Base-by-base conservation (phyloP, 1,139 yeast genomes). In the Meyerozyma carpophila region DNA sequence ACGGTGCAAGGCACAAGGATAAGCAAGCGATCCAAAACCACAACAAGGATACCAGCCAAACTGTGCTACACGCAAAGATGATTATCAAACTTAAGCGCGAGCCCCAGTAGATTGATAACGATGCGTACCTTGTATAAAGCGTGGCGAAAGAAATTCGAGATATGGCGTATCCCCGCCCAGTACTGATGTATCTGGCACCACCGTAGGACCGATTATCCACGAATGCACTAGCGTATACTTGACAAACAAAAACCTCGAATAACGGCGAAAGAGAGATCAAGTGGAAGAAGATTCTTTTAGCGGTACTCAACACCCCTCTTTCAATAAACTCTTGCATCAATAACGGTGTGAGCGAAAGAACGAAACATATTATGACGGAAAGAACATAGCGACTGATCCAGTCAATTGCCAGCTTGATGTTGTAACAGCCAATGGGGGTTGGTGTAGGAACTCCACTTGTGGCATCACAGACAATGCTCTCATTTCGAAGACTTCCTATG, bases 181-280 rank as follows among this genome's bases (percentile, higher is more conserved):
- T 87, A 1, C 94, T 78, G 43, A 89, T 82, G 56, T 89, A 89
- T 50, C 74, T 73, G 0, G 96, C 96, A 31, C 94, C 94, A 0
- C 96, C 96, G 58, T 84, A 75, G 0, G 84, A 73, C 32, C 89
- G 65, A 59, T 88, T 90, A 41, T 78, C 79, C 27, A 78, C 64
- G 49, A 89, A 69, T 0, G 95, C 75, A 48, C 79, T 79, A 0
- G 95, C 83, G 61, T 89, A 89, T 1, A 87, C 79, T 54, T 86
- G 94, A 57, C 96, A 86, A 1, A 85, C 91, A 62, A 89, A 88
- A 0, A 89, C 93, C 57, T 89, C 96, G 63, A 89, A 89, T 13
- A 88, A 62, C 5, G 96, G 95, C 0, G 96, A 84, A 44, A 88
- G 61, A 0, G 95, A 87, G 14, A 77, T 56, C 41, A 88, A 67